Conservation (phyloP, 2,329 filamentous ascomycete genomes). For the Drechslerella coelobrocha region DNA sequence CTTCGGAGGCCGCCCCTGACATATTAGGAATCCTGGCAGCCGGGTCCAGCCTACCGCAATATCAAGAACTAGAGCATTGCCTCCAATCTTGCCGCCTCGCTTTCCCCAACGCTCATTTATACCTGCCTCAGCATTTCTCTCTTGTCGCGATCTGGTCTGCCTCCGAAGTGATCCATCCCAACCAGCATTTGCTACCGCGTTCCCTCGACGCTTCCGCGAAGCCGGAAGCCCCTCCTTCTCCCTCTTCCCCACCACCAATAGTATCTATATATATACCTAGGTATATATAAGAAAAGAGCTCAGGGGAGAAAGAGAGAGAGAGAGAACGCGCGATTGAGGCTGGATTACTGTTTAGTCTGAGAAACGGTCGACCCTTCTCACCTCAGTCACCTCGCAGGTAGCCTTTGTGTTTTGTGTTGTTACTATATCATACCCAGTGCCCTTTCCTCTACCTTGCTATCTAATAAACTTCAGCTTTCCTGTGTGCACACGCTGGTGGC, state of each 20-base stretch:
- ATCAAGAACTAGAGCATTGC: neutral
- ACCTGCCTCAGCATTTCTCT: neutral
- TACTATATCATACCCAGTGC: neutral
- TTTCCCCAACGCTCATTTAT: neutral
- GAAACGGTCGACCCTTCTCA: conserved; percentile 8
- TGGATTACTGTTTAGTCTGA: conserved; percentile 2
- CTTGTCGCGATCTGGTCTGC: neutral
- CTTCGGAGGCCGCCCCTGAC: conserved; percentile 1
- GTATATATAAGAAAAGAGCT: too few species aligned
- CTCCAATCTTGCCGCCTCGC: neutral
- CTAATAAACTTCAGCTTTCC: neutral
- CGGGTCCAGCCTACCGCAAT: neutral
- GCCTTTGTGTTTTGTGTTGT: conserved; percentile 19
- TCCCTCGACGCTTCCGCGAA: neutral
- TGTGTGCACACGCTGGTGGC: neutral
- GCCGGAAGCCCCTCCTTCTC: neutral
- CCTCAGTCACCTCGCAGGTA: conserved; percentile 19
- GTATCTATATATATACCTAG: too few species aligned
- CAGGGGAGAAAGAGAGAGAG: neutral
- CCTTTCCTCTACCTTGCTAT: neutral
- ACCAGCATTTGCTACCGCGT: neutral
- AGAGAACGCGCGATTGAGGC: conserved; percentile 16
- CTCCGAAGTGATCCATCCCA: neutral
- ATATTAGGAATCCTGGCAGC: neutral
- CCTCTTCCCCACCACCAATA: too few species aligned